phyloP scores from a whole-genome alignment of 164 flowering plant genomes.

The Dillenia suffruticosa region DNA sequence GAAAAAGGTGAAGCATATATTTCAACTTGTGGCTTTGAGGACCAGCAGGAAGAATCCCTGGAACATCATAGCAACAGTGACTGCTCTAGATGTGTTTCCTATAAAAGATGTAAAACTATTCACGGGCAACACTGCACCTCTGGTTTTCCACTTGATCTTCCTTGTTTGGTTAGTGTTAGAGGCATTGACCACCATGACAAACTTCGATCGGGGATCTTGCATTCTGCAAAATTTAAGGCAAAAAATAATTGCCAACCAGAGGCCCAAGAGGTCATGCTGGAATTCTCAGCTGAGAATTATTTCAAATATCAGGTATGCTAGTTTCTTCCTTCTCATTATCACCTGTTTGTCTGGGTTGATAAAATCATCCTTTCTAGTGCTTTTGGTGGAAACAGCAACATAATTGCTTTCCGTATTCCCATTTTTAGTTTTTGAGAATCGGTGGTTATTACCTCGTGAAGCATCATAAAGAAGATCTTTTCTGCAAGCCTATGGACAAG shows the following conservation, averaged over 20 bases:
- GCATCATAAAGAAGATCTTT: conserved; percentile 29
- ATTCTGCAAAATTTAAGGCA: conserved; percentile 10
- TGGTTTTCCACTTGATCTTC: conserved; percentile 22
- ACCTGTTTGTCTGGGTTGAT: not conserved
- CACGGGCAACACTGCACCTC: conserved; percentile 5
- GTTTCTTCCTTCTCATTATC: conserved; percentile 7
- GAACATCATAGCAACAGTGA: conserved; percentile 4
- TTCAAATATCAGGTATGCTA: conserved; percentile 50
- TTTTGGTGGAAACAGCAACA: not conserved
- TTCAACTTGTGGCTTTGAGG: conserved; percentile 8
- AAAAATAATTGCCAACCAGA: conserved; percentile 9
- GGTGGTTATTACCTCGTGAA: conserved; percentile 57
- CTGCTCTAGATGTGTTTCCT: conserved; percentile 12
- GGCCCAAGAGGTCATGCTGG: conserved; percentile 44
- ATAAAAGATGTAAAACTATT: conserved; percentile 45
- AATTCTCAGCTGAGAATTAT: conserved; percentile 49
- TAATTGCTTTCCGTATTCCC: conserved; percentile 2
- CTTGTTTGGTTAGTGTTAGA: conserved; percentile 32
- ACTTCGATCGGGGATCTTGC: conserved; percentile 32
- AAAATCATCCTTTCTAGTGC: not conserved
- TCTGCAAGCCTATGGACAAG: conserved; percentile 20
- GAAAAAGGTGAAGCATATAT: conserved; percentile 16
- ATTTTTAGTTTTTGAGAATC: conserved; percentile 54
- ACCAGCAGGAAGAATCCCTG: conserved; percentile 8
- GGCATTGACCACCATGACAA: conserved; percentile 11